Conservation (phyloP, 208 protist genomes). For the Trichomonas tenax region DNA sequence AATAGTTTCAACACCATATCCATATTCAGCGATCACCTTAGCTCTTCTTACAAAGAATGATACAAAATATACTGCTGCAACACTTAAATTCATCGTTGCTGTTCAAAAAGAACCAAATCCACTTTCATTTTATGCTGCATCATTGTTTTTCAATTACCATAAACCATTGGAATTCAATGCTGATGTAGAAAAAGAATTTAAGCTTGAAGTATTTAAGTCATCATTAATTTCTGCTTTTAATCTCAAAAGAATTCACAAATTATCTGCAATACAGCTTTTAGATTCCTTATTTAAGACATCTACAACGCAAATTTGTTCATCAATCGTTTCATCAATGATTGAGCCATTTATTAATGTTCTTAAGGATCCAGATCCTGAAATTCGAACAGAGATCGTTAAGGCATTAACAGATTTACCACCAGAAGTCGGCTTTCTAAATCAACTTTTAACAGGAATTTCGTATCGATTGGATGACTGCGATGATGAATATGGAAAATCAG, state of each 20-base stretch:
- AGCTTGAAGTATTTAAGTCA: not conserved
- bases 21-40: not conserved
- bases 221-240: not conserved
- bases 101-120: not conserved
- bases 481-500: not conserved
- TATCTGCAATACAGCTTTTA: not conserved
- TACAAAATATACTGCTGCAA: not conserved
- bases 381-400: not conserved
- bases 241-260: not conserved
- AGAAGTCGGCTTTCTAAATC: not conserved
- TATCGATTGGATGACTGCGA: not conserved
- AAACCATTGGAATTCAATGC: not conserved
- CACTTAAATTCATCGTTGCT: not conserved
- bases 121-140: not conserved
- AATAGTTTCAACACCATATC: not conserved
- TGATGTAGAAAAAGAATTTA: not conserved
- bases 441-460: not conserved
- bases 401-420: not conserved
- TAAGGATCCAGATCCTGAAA: not conserved
- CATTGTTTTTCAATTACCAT: not conserved
- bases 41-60: not conserved
- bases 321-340: not conserved
- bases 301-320: not conserved
- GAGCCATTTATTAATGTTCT: not conserved
- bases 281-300: not conserved